Evolutionary conservation across 257 asterid genomes (phyloP).

Genomic region (Gentiana macrophylla): DNA sequence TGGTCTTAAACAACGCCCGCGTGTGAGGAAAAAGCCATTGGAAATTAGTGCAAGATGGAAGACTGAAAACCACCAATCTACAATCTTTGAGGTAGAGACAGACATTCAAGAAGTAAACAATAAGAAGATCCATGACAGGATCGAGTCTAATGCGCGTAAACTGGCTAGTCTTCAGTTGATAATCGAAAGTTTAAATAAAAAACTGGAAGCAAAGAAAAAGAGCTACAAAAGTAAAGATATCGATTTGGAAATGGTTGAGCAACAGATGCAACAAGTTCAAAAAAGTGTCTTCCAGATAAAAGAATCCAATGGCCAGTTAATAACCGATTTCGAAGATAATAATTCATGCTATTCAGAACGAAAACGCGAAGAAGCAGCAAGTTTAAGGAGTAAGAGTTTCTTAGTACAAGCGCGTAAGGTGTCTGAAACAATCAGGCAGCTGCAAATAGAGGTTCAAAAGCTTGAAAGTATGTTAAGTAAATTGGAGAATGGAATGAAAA

Average conservation of each 20-base stretch:
- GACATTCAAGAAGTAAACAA: slow-evolving; percentile 38
- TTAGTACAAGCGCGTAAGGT: slow-evolving; percentile 66
- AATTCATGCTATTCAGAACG: slow-evolving; percentile 26
- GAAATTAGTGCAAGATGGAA: background rate
- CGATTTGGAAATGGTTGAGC: slow-evolving; percentile 43
- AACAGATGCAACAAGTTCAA: slow-evolving; percentile 70
- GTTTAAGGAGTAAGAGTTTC: slow-evolving; percentile 35
- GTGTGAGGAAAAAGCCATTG: background rate
- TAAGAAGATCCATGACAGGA: slow-evolving; percentile 46
- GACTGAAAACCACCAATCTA: slow-evolving; percentile 35
- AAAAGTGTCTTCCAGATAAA: slow-evolving; percentile 44
- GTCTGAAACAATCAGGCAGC: slow-evolving; percentile 49
- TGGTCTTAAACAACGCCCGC: slow-evolving; percentile 23
- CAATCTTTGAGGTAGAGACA: slow-evolving; percentile 60
- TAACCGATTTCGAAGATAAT: slow-evolving; percentile 44
- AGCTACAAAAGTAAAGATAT: slow-evolving; percentile 32
- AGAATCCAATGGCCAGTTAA: slow-evolving; percentile 56
- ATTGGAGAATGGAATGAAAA: slow-evolving; percentile 60
- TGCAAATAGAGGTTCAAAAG: slow-evolving; percentile 66
- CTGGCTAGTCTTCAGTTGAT: slow-evolving; percentile 44
- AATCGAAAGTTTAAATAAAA: slow-evolving; percentile 37
- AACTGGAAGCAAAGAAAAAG: slow-evolving; percentile 39
- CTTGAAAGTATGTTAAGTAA: slow-evolving; percentile 51
- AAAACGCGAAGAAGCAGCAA: slow-evolving; percentile 34
- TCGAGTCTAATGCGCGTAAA: slow-evolving; percentile 54